Base-by-base conservation (phyloP, 257 asterid genomes). In the Salvia rosmarinus region DNA sequence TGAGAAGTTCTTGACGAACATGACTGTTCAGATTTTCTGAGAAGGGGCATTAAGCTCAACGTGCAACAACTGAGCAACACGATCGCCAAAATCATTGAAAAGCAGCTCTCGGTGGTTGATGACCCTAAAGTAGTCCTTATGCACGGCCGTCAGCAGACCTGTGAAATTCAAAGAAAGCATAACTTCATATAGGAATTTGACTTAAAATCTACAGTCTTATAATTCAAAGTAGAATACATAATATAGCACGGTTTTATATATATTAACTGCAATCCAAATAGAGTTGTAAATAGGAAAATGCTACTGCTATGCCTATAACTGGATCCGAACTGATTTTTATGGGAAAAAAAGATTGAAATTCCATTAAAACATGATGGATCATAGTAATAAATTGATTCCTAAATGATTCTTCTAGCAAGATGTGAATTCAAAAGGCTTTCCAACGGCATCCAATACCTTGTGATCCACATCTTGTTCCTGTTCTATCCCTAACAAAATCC, bases 81-180 rank as follows among this genome's bases (percentile, higher is more conserved):
- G 96, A 78, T 95, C 99, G 25, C 98, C 99, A 52, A 91, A 95
- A 85, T 91, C 99, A 80, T 95, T 91, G 86, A 95, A 95, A 59
- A 91, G 98, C 82, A 95, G 75, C 75, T 88, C 97, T 32, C 82
- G 83, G 81, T 95, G 96, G 82, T 68, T 81, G 78, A 91, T 85
- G 80, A 95, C 82, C 81, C 78, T 87, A 77, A 91, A 92, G 75
- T 83, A 79, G 78, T 95, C 99, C 90, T 88, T 88, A 47, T 87
- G 99, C 39, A 94, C 85, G 10, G 99, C 96, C 34, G 96, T 95
- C 76, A 95, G 82, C 72, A 95, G 82, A 77, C 99, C 99, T 95
- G 74, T 17, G 25, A 37, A 71, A 73, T 40, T 44, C 61, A 59
- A 63, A 71, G 54, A 64, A 71, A 51, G 12, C 44, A 66, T 0